Evolutionary conservation across 176 grass and related monocot species (phyloP), one percentile per base, ranked within the genome.

Genomic region (Cymbopogon citratus): DNA sequence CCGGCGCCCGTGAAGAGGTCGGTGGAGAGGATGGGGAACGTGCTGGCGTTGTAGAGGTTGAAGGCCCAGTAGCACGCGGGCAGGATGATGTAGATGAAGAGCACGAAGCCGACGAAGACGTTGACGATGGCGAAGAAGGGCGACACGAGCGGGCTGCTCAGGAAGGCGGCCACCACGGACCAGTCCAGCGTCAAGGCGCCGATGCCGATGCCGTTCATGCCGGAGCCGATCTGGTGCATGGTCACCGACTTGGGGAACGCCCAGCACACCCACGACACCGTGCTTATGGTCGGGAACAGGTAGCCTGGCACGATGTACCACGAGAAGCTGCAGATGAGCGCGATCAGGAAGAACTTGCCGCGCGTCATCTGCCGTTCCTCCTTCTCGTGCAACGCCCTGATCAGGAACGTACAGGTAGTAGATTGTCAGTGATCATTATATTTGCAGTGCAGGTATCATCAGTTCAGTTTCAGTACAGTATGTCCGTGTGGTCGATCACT

Each of bases 181-280:
- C 95, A 97, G 59, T 97, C 95, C 3, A 97, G 83, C 6, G 95
- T 92, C 60, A 97, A 73, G 54, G 95, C 90, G 48, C 95, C 92
- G 19, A 97, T 0, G 69, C 92, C 92, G 7, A 97, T 86, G 12
- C 95, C 95, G 80, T 80, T 83, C 74, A 91, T 63, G n/a, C 92
- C 95, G 1, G 95, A 97, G 1, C 95, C 95, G 19, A 97, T 56
- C 86, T 97, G 92, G 74, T 97, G 95, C 68, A 89, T 91, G 0
- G 95, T 97, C 28, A 97, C 73, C 0, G 95, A 97, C 14, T 75
- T 86, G 11, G 92, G 87, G 81, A 86, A 97, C 24, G 61, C 70
- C 92, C 92, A 97, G 87, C 95, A 97, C 81, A 97, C 75, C 92
- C 91, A 97, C n/a, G 95, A 97, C n/a, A 94, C 82, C 84, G 59